Evolutionary conservation across 2,329 filamentous ascomycete species (phyloP).

Genomic region (Aspergillus aculeatus): DNA sequence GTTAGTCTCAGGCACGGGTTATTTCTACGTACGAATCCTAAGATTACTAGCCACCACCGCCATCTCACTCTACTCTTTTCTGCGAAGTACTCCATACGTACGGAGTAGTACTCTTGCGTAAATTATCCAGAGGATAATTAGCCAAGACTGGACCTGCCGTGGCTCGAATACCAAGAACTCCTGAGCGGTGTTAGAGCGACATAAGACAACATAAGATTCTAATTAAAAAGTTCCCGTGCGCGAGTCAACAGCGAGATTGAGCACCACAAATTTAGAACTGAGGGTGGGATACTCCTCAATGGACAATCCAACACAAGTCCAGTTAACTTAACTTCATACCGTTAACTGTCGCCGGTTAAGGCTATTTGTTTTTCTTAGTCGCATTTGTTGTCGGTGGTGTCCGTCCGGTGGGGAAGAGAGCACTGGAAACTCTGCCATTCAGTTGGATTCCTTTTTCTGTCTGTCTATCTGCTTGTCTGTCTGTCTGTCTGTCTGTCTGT

Average conservation of each 20-base stretch:
- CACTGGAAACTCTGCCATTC: background rate
- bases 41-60: background rate
- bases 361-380: background rate
- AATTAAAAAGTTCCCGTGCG: background rate
- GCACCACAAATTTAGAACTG: background rate
- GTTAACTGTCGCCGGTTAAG: background rate
- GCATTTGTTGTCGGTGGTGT: background rate
- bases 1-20: slow-evolving; percentile 6
- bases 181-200: background rate
- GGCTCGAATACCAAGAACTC: background rate
- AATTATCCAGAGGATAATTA: background rate
- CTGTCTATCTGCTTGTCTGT: background rate
- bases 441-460: background rate
- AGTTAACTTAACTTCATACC: background rate
- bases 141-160: background rate
- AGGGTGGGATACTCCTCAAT: no score
- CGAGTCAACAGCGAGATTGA: background rate
- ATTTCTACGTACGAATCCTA: background rate
- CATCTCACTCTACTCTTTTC: background rate
- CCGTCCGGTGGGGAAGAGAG: background rate
- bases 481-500: background rate
- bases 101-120: no score
- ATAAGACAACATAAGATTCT: background rate
- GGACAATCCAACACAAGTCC: no score
- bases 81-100: background rate